phyloP scores from a whole-genome alignment of 208 protist species.

The Polymyxa betae region DNA sequence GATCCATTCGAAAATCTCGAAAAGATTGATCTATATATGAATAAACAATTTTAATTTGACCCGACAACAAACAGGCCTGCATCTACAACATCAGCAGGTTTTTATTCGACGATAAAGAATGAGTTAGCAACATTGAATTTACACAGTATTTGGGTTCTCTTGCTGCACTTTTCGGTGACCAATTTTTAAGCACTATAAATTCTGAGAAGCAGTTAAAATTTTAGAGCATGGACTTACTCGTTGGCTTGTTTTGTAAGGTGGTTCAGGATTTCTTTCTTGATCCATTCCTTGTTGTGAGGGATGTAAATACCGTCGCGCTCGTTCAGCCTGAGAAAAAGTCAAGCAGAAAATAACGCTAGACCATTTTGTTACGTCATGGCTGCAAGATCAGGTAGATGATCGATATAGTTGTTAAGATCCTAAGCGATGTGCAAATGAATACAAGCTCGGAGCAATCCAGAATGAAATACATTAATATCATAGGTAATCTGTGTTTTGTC shows the following conservation, averaged over 20 bases:
- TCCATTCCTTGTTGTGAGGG: neutral
- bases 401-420: neutral
- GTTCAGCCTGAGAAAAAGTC: neutral
- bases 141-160: too few species aligned
- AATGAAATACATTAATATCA: neutral
- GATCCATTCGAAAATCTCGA: neutral
- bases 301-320: neutral
- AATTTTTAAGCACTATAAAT: too few species aligned
- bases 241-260: neutral
- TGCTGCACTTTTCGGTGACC: too few species aligned
- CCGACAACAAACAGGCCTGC: too few species aligned
- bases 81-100: too few species aligned
- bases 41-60: too few species aligned
- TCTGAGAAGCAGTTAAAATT: too few species aligned
- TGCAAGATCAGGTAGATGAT: neutral
- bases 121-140: too few species aligned
- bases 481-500: neutral
- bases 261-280: neutral
- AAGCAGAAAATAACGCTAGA: neutral
- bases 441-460: neutral
- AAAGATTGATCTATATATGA: too few species aligned
- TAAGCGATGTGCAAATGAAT: neutral
- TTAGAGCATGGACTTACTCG: too few species aligned
- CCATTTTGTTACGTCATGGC: neutral
- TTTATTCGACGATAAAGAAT: too few species aligned